A percentile compares a stretch with the other conserved stretches of the same genome.
Evolutionary conservation across 1,284 basidiomycete genomes (phyloP).

Genomic region (Cutaneotrichosporon sp.): DNA sequence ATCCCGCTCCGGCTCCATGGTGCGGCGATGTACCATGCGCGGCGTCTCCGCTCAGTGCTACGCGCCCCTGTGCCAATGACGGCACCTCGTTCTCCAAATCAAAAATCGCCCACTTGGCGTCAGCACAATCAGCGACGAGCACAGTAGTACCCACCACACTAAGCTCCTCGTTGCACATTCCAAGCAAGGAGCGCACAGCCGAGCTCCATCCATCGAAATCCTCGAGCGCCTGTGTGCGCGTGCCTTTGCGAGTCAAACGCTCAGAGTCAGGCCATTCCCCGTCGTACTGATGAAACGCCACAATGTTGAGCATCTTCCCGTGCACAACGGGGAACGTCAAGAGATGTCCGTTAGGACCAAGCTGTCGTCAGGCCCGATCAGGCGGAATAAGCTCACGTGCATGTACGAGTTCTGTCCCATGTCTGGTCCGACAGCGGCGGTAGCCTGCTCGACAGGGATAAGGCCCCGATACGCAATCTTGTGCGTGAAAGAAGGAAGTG

Average conservation of each 20-base stretch:
- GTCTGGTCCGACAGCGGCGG: constrained; percentile 13
- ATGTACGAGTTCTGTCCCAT: constrained; percentile 18
- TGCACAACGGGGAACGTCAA: constrained; percentile 21
- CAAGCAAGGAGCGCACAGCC: constrained; percentile 8
- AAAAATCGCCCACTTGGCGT: constrained; percentile 20
- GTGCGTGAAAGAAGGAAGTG: constrained; percentile 14
- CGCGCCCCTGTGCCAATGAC: constrained; percentile 8
- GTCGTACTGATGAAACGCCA: constrained; percentile 14
- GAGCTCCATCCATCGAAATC: constrained; percentile 13
- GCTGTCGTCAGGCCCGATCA: constrained; percentile 7
- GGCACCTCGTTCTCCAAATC: constrained; percentile 13
- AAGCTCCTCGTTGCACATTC: constrained; percentile 16
- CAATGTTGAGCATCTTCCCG: constrained; percentile 20
- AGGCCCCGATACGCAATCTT: constrained; percentile 24
- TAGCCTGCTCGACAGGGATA: constrained; percentile 14
- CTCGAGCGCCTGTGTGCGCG: constrained; percentile 9
- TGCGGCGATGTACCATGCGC: constrained; percentile 22
- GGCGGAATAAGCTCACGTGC: constrained; percentile 12
- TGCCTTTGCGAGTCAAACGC: constrained; percentile 13
- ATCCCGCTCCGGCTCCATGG: constrained; percentile 22
- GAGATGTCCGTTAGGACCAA: constrained; percentile 18
- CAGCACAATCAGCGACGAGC: not conserved
- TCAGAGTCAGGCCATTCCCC: constrained; percentile 11
- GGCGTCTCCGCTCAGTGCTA: constrained; percentile 18
- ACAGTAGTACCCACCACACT: constrained; percentile 12